Conservation (phyloP, 1,284 basidiomycete species). For the Cryptococcus wingfieldii region DNA sequence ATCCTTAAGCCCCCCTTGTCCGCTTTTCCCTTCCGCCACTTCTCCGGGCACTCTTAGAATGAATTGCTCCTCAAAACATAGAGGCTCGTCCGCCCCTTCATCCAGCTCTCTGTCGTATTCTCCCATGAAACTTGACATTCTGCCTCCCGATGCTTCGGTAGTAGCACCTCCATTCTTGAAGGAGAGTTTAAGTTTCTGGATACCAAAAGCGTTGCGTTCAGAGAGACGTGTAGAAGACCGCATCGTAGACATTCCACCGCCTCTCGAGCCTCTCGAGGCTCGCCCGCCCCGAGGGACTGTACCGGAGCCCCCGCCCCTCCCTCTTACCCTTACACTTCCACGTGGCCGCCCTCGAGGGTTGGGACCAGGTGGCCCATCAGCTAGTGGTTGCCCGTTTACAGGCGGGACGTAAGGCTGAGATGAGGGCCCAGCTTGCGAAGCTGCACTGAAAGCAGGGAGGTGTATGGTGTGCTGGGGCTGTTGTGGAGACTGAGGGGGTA, state of each 20-base stretch:
- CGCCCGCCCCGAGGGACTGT: constrained; percentile 6
- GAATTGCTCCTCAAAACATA: constrained; percentile 97
- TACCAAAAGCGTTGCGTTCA: constrained; percentile 4
- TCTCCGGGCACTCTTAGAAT: constrained; percentile 82
- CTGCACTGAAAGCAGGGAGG: too few species aligned
- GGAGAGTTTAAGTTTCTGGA: constrained; percentile 35
- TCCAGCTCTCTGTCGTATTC: constrained; percentile 91
- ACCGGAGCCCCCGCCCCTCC: constrained; percentile 2
- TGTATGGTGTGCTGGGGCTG: too few species aligned
- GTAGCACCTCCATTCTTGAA: constrained; percentile 24
- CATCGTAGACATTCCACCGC: constrained; percentile 6
- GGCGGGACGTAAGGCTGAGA: too few species aligned
- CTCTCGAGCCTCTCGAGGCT: constrained; percentile 5
- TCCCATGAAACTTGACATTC: constrained; percentile 69
- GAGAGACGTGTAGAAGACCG: constrained; percentile 11
- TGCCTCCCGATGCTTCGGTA: constrained; percentile 16
- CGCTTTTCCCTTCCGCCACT: constrained; percentile 40
- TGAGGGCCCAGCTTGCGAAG: too few species aligned
- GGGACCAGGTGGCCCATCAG: too few species aligned
- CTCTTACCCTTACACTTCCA: constrained; percentile 4
- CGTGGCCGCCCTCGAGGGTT: neutral
- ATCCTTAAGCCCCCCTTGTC: constrained; percentile 59
- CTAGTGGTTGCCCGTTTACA: too few species aligned
- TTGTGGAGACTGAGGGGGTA: too few species aligned
- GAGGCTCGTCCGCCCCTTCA: constrained; percentile 78